Percentiles rank a stretch among this genome's conserved stretches.
Evolutionary conservation across 2,329 filamentous ascomycete genomes (phyloP).

Genomic region (Beauveria sp.): DNA sequence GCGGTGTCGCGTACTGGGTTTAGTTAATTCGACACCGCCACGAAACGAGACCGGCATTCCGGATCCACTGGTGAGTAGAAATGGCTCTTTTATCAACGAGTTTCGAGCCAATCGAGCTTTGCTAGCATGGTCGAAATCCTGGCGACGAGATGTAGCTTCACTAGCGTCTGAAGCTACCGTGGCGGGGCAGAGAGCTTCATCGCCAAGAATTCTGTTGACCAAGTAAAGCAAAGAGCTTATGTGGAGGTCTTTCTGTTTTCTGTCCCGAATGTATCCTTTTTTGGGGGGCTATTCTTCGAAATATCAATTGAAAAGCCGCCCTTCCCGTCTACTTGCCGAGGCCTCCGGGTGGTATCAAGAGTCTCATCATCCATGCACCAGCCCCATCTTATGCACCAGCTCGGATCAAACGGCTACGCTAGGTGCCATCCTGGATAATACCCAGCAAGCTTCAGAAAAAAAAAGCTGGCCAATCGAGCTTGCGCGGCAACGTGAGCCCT

Average conservation of each 20-base stretch:
- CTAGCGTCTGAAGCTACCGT: neutral
- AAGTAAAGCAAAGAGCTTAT: neutral
- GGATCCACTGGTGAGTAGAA: neutral
- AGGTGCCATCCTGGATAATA: neutral
- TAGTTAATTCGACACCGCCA: neutral
- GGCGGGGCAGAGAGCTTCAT: neutral
- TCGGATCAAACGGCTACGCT: slow-evolving; percentile 9
- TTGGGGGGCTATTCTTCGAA: neutral
- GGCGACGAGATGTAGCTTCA: neutral
- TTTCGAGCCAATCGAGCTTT: neutral
- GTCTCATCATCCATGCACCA: neutral
- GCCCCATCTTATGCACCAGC: neutral
- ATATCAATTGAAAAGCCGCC: too few species aligned
- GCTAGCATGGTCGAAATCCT: neutral
- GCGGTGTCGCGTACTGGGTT: too few species aligned
- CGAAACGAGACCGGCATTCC: neutral
- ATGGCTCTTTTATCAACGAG: neutral
- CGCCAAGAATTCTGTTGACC: neutral
- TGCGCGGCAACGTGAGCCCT: neutral
- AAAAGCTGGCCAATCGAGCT: neutral
- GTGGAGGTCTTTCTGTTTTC: neutral
- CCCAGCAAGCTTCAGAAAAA: neutral
- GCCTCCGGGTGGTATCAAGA: neutral
- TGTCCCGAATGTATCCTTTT: neutral
- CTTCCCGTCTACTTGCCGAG: neutral